Evolutionary conservation across 2,329 filamentous ascomycete species (phyloP), one percentile per base, ranked within the genome.

Genomic region (Arthrocladium fulminans): DNA sequence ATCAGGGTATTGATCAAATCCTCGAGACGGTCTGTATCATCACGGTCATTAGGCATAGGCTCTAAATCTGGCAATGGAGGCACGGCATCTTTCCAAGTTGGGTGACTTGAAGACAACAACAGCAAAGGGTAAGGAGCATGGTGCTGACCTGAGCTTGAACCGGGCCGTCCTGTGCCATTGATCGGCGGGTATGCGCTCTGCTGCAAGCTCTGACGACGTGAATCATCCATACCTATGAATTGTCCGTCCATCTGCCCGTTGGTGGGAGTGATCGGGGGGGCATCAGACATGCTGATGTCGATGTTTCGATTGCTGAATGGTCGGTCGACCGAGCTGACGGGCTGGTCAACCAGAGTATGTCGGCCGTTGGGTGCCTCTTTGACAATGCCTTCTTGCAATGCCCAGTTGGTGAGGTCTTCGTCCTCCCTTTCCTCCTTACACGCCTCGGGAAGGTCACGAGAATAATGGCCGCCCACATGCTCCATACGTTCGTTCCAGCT

Each of bases 401-500:
- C 66, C 70, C 70, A 72, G 5, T 65, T 60, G 27, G 61, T 61
- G 34, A 72, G 54, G 9, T 60, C 65, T 61, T 69, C 44, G 65
- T 72, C 64, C 65, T 75, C 60, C 20, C 57, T 45, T 49, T 69
- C 57, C 19, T 63, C 63, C 56, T 83, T 83, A 24, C 37, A 48
- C 30, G 54, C 53, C 45, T 59, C 56, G 29, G 57, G 54, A 22
- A 59, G 52, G 44, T 59, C 56, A 19, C 56, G 56, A 65, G 92
- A 87, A 41, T 90, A 74, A 63, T 96, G 89, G 50, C 79, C 75
- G 0, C 86, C 87, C 2, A 94, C 79, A 65, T 96, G 89, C 64
- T 96, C 89, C 80, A 94, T 87, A 23, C 86, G 75, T 50, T 83
- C 76, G 51, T 92, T 84, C 88, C 88, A 95, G 17, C 80, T 80